Conservation (phyloP, 2,329 filamentous ascomycete species). For the Aspergillus neotritici region DNA sequence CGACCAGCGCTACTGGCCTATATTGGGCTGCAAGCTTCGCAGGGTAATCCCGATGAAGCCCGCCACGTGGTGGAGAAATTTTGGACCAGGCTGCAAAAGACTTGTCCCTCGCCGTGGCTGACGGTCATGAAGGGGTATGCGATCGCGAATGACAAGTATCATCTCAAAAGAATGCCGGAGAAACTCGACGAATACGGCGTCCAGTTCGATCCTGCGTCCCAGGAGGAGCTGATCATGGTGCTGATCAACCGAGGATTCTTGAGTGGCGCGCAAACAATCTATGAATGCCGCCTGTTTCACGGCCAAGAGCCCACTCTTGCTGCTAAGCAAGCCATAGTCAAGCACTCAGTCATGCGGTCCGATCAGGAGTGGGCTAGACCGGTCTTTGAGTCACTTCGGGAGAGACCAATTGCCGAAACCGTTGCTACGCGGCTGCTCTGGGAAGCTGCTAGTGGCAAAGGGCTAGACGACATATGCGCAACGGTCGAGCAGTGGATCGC, state of each 20-base stretch:
- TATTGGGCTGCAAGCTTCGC: conserved; percentile 48
- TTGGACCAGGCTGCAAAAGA: conserved; percentile 30
- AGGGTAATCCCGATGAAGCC: conserved; percentile 53
- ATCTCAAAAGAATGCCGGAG: conserved; percentile 52
- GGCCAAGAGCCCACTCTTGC: conserved; percentile 38
- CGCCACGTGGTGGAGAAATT: conserved; percentile 41
- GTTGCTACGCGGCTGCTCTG: conserved; percentile 73
- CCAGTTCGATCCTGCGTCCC: conserved; percentile 38
- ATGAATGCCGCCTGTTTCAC: conserved; percentile 49
- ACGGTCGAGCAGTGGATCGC: conserved; percentile 65
- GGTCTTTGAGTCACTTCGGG: conserved; percentile 49
- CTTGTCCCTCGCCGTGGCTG: conserved; percentile 39
- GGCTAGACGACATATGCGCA: conserved; percentile 64
- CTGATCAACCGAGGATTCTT: conserved; percentile 56
- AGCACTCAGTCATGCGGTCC: conserved; percentile 55
- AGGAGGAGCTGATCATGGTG: conserved; percentile 54
- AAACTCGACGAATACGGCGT: conserved; percentile 51
- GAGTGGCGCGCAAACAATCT: conserved; percentile 63
- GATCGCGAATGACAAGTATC: conserved; percentile 51
- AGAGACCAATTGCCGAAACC: conserved; percentile 48
- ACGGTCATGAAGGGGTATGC: conserved; percentile 58
- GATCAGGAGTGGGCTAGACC: conserved; percentile 58
- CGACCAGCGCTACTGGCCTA: conserved; percentile 41
- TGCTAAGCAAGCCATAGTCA: conserved; percentile 53
- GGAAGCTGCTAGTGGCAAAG: conserved; percentile 66